Conservation (phyloP, 306 rosid species). For the Cucurbita maxima region DNA sequence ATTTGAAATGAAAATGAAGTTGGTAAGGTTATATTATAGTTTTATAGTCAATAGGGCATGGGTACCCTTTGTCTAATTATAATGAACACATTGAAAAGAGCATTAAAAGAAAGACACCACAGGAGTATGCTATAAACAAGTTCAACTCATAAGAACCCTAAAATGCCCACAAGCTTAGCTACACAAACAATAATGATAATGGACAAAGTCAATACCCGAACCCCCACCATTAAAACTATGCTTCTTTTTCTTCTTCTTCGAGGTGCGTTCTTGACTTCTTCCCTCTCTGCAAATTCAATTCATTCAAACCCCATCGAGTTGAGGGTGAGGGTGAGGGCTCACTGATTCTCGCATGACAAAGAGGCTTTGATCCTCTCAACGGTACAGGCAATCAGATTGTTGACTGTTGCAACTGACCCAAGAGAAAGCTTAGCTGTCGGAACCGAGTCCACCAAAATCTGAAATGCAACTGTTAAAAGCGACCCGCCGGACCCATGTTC, state of each 20-base stretch:
- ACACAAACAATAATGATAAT: not conserved
- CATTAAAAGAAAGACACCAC: not conserved
- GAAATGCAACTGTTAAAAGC: conserved; percentile 83
- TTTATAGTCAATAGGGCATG: not conserved
- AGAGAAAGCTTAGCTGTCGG: conserved; percentile 91
- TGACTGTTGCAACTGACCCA: conserved; percentile 91
- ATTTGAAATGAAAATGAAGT: not conserved
- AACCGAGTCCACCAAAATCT: conserved; percentile 83
- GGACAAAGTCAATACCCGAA: conserved; percentile 95
- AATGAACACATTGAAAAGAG: not conserved
- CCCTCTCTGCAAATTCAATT: conserved; percentile 2
- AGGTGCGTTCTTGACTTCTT: conserved; percentile 99
- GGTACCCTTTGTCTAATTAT: not conserved
- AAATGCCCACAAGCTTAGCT: not conserved
- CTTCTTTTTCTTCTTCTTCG: conserved; percentile 7
- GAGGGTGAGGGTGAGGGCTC: not conserved
- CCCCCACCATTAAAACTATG: conserved; percentile 35
- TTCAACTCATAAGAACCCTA: not conserved
- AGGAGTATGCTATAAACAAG: not conserved
- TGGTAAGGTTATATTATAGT: not conserved
- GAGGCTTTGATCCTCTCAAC: conserved; percentile 90
- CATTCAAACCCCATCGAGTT: not conserved
- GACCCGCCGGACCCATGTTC: conserved; percentile 59
- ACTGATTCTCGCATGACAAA: conserved; percentile 40
- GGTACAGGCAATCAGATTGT: conserved; percentile 81